A percentile compares a stretch with the other conserved stretches of the same genome.
Evolutionary conservation across 2,329 filamentous ascomycete species (phyloP).

Genomic region (Nannizziopsis barbatae): DNA sequence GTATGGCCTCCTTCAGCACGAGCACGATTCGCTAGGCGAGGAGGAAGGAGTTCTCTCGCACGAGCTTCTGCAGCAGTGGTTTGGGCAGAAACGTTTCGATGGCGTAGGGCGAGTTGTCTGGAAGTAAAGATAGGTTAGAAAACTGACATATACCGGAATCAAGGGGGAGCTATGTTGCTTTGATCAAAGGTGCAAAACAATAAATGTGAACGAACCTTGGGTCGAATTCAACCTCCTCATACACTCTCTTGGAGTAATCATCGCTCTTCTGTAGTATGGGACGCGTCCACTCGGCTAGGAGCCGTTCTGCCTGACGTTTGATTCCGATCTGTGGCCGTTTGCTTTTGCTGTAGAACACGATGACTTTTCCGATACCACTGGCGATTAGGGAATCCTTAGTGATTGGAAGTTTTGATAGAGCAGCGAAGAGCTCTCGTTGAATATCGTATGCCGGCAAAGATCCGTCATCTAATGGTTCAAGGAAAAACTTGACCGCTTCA

Average conservation of each 20-base stretch:
- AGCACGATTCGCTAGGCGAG: slow-evolving; percentile 46
- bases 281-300: slow-evolving; percentile 92
- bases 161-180: too few relatives aligned
- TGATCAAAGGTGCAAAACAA: background rate
- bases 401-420: slow-evolving; percentile 68
- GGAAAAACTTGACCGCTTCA: slow-evolving; percentile 90
- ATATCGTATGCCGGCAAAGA: slow-evolving; percentile 94
- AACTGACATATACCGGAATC: background rate
- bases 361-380: slow-evolving; percentile 89
- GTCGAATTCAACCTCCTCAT: slow-evolving; percentile 49
- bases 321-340: slow-evolving; percentile 78
- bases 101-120: slow-evolving; percentile 13
- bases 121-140: background rate
- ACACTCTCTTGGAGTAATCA: slow-evolving; percentile 77
- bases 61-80: slow-evolving; percentile 41
- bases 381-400: slow-evolving; percentile 83
- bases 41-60: slow-evolving; percentile 43
- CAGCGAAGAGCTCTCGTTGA: slow-evolving; percentile 82
- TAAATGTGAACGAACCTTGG: slow-evolving; percentile 34
- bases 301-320: slow-evolving; percentile 82
- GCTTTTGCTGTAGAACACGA: slow-evolving; percentile 93
- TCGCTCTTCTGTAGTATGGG: slow-evolving; percentile 89
- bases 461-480: slow-evolving; percentile 88
- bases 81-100: slow-evolving; percentile 23
- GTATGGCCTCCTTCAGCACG: slow-evolving; percentile 48